These are phyloP conservation scores for Proliferodiscus dingleyae DNA, from an alignment of 2,329 filamentous ascomycete genomes.

Conservation along the genomic window DNA sequence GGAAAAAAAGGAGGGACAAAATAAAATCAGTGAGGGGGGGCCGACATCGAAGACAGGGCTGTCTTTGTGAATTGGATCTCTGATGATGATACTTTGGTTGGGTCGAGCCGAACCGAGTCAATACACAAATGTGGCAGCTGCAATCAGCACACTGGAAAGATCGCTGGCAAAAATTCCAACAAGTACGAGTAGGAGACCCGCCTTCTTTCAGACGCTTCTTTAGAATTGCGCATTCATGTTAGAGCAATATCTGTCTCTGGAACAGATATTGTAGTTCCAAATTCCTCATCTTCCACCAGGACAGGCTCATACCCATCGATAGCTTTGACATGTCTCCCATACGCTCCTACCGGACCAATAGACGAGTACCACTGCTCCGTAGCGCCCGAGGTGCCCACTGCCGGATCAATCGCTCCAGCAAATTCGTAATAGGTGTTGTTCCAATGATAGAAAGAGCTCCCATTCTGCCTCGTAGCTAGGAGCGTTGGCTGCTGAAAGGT, in stretches of 20 bases:
- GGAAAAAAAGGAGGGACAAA: no score
- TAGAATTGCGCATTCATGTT: not conserved
- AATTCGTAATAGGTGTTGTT: conserved; percentile 23
- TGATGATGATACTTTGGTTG: no score
- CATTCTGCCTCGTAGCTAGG: conserved; percentile 16
- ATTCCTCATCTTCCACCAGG: conserved; percentile 17
- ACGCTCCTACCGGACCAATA: conserved; percentile 6
- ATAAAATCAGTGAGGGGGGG: no score
- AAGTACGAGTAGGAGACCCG: not conserved
- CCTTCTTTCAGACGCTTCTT: no score
- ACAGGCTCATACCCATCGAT: conserved; percentile 23
- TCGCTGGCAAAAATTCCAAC: no score
- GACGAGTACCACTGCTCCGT: conserved; percentile 23
- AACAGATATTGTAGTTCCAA: conserved; percentile 11
- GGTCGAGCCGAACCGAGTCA: no score
- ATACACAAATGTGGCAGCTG: no score
- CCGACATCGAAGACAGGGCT: no score
- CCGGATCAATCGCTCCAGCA: conserved; percentile 21
- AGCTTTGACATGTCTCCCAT: conserved; percentile 22
- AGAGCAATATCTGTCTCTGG: conserved; percentile 8
- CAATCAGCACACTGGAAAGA: no score
- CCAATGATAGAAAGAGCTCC: conserved; percentile 21
- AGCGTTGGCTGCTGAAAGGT: conserved; percentile 3
- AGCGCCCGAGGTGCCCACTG: conserved; percentile 9
- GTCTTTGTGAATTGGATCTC: no score